Evolutionary conservation across 441 rosid genomes (phyloP).

Genomic region (Biscutella laevigata): DNA sequence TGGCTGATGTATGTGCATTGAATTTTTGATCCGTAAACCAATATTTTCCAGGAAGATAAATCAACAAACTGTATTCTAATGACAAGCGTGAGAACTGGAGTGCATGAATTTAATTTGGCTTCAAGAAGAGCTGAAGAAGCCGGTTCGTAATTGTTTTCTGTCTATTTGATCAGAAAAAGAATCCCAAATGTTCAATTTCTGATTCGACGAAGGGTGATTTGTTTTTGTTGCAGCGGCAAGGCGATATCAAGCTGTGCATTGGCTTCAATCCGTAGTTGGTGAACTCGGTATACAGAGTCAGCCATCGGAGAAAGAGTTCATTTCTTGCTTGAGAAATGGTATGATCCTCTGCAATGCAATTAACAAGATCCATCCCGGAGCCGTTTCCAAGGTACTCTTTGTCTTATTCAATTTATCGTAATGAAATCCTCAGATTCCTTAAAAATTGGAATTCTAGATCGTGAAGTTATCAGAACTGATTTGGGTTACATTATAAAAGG

Average conservation of each 20-base stretch:
- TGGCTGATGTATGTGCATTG: not conserved
- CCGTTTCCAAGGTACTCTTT: conserved; percentile 58
- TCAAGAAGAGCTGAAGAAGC: conserved; percentile 92
- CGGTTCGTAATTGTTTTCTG: conserved; percentile 35
- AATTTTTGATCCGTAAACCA: not conserved
- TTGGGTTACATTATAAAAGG: conserved; percentile 29
- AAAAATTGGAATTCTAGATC: not conserved
- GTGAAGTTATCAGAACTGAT: not conserved
- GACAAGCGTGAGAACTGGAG: conserved; percentile 46
- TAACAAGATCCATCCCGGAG: conserved; percentile 74
- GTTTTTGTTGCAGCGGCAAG: conserved; percentile 47
- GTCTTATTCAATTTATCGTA: not conserved
- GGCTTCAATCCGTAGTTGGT: conserved; percentile 69
- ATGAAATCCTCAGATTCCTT: not conserved
- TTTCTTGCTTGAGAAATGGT: conserved; percentile 84
- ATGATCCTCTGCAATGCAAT: conserved; percentile 66
- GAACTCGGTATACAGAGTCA: conserved; percentile 44
- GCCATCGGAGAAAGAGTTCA: conserved; percentile 73
- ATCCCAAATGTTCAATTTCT: not conserved
- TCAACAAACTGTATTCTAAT: conserved; percentile 24
- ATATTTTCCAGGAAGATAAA: not conserved
- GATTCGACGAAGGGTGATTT: not conserved
- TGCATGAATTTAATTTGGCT: conserved; percentile 54
- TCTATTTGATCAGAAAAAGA: conserved; percentile 2
- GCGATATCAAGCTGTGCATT: conserved; percentile 55